Percentiles rank a stretch among this genome's conserved stretches.
Conservation (phyloP, 257 asterid genomes). For the Cinchona pubescens region DNA sequence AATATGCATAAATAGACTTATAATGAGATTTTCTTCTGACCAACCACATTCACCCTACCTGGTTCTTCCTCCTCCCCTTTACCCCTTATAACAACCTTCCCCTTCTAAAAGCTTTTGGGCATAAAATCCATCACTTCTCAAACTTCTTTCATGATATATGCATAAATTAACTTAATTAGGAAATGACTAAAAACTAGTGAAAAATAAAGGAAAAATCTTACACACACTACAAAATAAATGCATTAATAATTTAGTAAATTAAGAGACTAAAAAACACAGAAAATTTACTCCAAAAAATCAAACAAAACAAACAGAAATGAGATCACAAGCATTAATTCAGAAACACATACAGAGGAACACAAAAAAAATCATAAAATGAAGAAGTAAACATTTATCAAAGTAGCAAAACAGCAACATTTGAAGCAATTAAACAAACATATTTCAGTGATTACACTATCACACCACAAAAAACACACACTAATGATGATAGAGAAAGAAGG, state of each 20-base stretch:
- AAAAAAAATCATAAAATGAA: background rate
- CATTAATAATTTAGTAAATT: background rate
- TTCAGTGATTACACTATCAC: background rate
- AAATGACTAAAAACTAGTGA: background rate
- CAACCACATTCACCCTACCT: no score
- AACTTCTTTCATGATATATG: background rate
- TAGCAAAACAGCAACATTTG: background rate
- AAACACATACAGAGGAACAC: background rate
- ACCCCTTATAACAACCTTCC: no score
- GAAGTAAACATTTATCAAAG: background rate
- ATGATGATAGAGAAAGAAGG: constrained; percentile 1
- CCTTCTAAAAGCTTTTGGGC: no score
- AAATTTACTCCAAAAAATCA: background rate
- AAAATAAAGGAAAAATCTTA: background rate
- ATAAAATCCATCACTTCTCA: background rate
- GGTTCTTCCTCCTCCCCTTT: no score
- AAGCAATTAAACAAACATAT: background rate
- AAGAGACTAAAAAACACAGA: background rate
- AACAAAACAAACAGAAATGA: background rate
- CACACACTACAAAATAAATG: background rate
- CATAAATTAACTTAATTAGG: background rate
- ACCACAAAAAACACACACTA: background rate
- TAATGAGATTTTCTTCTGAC: no score
- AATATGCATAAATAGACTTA: background rate
- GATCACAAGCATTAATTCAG: background rate